Conservation (phyloP, 1,284 basidiomycete genomes). For the Cutaneotrichosporon arboriforme region DNA sequence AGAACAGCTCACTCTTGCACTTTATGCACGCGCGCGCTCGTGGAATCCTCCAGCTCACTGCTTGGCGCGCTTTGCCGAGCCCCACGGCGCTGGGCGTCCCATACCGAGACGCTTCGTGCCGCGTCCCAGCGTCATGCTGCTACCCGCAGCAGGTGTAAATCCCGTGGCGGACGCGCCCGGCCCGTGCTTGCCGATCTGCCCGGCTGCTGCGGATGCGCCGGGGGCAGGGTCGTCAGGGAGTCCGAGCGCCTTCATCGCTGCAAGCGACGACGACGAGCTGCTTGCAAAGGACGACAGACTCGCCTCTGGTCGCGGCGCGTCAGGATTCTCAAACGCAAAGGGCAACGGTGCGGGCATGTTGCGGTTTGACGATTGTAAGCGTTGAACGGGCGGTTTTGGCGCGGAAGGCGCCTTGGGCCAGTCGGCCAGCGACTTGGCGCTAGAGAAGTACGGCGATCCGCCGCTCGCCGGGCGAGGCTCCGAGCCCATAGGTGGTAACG, state of each 20-base stretch:
- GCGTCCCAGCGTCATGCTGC: conserved; percentile 18
- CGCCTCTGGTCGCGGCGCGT: conserved; percentile 14
- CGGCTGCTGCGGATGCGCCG: not conserved
- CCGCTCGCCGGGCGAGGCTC: conserved; percentile 6
- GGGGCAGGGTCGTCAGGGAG: not conserved
- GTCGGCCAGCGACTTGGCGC: conserved; percentile 11
- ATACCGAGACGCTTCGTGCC: conserved; percentile 45
- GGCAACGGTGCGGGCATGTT: conserved; percentile 35
- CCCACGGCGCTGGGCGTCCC: conserved; percentile 44
- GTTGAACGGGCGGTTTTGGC: conserved; percentile 25
- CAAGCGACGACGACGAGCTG: conserved; percentile 24
- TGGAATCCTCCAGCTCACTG: no score
- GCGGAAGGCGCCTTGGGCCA: conserved; percentile 3
- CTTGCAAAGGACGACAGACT: conserved; percentile 30
- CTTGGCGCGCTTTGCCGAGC: conserved; percentile 13
- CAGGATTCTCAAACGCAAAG: conserved; percentile 30
- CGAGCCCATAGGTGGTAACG: conserved; percentile 22
- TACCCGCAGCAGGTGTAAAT: not conserved
- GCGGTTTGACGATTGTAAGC: conserved; percentile 30
- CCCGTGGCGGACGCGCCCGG: not conserved
- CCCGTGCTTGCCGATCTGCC: not conserved
- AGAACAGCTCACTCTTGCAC: not conserved
- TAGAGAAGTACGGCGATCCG: conserved; percentile 10
- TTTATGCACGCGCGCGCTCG: no score
- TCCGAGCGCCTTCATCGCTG: conserved; percentile 28